Evolutionary conservation across 2,329 filamentous ascomycete species (phyloP).

Genomic region (Colletotrichum caudatum): DNA sequence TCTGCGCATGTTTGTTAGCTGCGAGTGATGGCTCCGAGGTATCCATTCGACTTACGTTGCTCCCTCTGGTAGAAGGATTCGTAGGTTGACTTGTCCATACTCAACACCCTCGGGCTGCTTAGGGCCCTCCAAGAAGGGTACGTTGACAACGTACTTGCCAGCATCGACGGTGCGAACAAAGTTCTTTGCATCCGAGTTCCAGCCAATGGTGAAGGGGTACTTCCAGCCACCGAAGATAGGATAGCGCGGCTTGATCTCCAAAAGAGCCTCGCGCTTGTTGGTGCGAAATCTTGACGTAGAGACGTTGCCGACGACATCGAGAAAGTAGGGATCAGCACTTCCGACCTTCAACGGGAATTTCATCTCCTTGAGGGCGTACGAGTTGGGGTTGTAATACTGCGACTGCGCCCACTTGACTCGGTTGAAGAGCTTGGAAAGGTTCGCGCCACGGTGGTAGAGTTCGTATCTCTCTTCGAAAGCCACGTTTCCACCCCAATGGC

Average conservation of each 20-base stretch:
- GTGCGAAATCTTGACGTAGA: constrained; percentile 90
- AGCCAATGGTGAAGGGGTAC: constrained; percentile 95
- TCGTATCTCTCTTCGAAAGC: constrained; percentile 95
- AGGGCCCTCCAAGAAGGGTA: constrained; percentile 94
- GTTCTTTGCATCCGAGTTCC: constrained; percentile 86
- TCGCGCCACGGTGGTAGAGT: constrained; percentile 87
- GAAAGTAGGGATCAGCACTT: constrained; percentile 91
- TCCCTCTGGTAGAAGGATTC: constrained; percentile 90
- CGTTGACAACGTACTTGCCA: constrained; percentile 81
- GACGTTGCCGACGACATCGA: constrained; percentile 95
- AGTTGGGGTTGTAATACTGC: constrained; percentile 81
- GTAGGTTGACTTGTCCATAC: constrained; percentile 84
- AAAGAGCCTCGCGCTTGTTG: constrained; percentile 79
- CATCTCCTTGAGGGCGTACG: constrained; percentile 83
- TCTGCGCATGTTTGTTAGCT: constrained; percentile 64
- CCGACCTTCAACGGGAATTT: constrained; percentile 83
- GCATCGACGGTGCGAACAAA: constrained; percentile 76
- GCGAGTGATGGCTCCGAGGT: not conserved
- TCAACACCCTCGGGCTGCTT: constrained; percentile 87
- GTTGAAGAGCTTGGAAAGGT: constrained; percentile 78
- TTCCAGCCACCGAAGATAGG: constrained; percentile 99
- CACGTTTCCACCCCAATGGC: constrained; percentile 97
- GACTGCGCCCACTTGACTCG: constrained; percentile 80
- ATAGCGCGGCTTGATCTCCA: constrained; percentile 94
- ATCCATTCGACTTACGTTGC: constrained; percentile 72